Evolutionary conservation across 805 yeast species (phyloP).

Genomic region (Yamadazyma akitaensis): DNA sequence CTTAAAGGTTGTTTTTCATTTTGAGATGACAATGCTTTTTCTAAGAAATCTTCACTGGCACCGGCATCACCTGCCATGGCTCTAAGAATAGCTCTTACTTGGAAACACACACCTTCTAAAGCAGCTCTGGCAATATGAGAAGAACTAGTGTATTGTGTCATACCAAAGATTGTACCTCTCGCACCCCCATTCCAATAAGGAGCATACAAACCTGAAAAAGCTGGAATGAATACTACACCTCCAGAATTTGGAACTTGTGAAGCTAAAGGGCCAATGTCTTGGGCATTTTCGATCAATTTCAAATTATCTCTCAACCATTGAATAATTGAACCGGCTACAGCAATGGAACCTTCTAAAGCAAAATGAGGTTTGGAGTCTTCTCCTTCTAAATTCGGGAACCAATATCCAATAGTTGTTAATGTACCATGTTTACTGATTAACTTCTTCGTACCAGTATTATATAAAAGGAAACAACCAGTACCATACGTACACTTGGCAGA

Average conservation of each 20-base stretch:
- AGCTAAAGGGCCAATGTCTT: slow-evolving; percentile 89
- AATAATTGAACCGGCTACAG: slow-evolving; percentile 92
- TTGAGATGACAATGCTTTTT: slow-evolving; percentile 46
- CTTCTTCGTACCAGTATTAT: slow-evolving; percentile 77
- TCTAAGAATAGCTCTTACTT: slow-evolving; percentile 82
- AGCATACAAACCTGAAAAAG: slow-evolving; percentile 89
- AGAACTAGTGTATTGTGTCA: slow-evolving; percentile 89
- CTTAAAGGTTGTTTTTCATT: slow-evolving; percentile 46
- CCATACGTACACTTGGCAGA: slow-evolving; percentile 95
- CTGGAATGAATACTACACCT: slow-evolving; percentile 93
- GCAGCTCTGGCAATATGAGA: slow-evolving; percentile 94
- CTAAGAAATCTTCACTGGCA: slow-evolving; percentile 54
- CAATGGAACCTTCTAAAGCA: slow-evolving; percentile 93
- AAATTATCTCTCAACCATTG: slow-evolving; percentile 94
- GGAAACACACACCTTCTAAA: slow-evolving; percentile 91
- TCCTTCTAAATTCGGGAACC: slow-evolving; percentile 68
- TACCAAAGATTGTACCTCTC: slow-evolving; percentile 88
- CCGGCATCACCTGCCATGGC: slow-evolving; percentile 89
- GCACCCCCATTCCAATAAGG: slow-evolving; percentile 96
- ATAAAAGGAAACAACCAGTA: slow-evolving; percentile 88
- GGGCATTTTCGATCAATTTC: slow-evolving; percentile 73
- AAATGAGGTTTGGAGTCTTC: slow-evolving; percentile 61
- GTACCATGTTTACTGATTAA: slow-evolving; percentile 77
- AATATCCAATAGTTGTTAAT: slow-evolving; percentile 84
- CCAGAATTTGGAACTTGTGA: slow-evolving; percentile 77